Base-by-base conservation (phyloP, 2,329 filamentous ascomycete species). In the Tolypocladium album region DNA sequence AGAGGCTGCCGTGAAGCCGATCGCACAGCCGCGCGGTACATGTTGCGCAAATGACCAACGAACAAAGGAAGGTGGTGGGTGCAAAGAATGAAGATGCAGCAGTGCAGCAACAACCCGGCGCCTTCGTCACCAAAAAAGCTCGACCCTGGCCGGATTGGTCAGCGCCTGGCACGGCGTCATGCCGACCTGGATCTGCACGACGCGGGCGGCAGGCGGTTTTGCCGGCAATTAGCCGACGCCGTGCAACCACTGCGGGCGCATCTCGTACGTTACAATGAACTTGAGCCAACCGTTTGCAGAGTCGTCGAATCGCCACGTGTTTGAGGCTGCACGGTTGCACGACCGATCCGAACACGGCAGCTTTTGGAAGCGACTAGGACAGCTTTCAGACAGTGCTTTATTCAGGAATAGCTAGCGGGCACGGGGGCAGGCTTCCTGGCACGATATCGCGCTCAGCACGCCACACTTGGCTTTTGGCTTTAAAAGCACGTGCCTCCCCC, bases 11-110 rank as follows among this genome's bases (percentile, higher is more conserved):
- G 75, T 59, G 80, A 75, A 64, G 79, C 72, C 57, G 79, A 75
- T 66, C 80, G 75, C 66, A 81, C 66, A 57, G 79, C 76, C 66
- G 78, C 71, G 71, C 81, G 80, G 64, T 82, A 83, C 82, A 85
- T 84, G 50, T 39, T 66, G 62, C 55, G 34, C 40, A 34, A 39
- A 6, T 15, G 39, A 60, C 7, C 22, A 53, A 50, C 57, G 40
- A 50, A 59, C 38, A 39, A 40, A 59, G 17, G 20, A 31, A 20
- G 40, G 34, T 38, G 42, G 42, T 50, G 56, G 27, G 8, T n/a
- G 43, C 12, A 39, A 38, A 12, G n/a, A 38, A 39, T 20, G n/a
- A 17, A 53, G 31, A n/a, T 22, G 50, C 50, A 53, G 50, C 31
- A 53, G 12, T 22, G 50, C 50, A 53, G 50, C 31, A 53, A 13